Conservation (phyloP, 2,329 filamentous ascomycete genomes). For the Cladosporium sphaerospermum region DNA sequence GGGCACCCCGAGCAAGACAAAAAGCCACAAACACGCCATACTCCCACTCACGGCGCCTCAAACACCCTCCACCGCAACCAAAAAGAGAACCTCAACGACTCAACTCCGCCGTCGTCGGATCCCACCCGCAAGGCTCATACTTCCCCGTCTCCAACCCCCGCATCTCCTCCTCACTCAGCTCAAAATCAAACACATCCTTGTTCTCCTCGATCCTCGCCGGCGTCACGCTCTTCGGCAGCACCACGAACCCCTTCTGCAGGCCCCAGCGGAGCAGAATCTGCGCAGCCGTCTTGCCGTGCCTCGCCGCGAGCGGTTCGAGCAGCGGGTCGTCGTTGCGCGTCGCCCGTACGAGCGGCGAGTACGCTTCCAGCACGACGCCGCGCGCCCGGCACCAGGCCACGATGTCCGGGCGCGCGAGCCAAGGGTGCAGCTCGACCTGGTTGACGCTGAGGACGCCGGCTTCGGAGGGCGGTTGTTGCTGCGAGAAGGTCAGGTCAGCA, state of each 20-base stretch:
- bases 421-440: slow-evolving; percentile 87
- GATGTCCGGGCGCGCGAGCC: slow-evolving; percentile 74
- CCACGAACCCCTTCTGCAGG: slow-evolving; percentile 56
- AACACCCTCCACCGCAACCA: slow-evolving; percentile 4
- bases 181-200: slow-evolving; percentile 53
- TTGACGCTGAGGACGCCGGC: slow-evolving; percentile 72
- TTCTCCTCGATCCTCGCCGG: slow-evolving; percentile 57
- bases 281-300: slow-evolving; percentile 52
- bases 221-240: slow-evolving; percentile 57
- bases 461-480: slow-evolving; percentile 43
- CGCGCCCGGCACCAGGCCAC: slow-evolving; percentile 64
- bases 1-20: neutral
- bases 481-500: neutral
- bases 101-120: slow-evolving; percentile 41
- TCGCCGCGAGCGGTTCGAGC: slow-evolving; percentile 46
- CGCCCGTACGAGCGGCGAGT: slow-evolving; percentile 40
- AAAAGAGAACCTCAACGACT: slow-evolving; percentile 6
- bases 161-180: slow-evolving; percentile 54
- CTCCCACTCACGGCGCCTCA: neutral
- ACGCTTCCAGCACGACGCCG: slow-evolving; percentile 43
- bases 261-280: slow-evolving; percentile 58
- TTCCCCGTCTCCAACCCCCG: slow-evolving; percentile 46
- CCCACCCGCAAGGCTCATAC: slow-evolving; percentile 55
- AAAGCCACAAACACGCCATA: neutral
- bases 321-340: slow-evolving; percentile 48